Evolutionary conservation across 2,329 filamentous ascomycete species (phyloP).

Genomic region (Harringtonia aguacate): DNA sequence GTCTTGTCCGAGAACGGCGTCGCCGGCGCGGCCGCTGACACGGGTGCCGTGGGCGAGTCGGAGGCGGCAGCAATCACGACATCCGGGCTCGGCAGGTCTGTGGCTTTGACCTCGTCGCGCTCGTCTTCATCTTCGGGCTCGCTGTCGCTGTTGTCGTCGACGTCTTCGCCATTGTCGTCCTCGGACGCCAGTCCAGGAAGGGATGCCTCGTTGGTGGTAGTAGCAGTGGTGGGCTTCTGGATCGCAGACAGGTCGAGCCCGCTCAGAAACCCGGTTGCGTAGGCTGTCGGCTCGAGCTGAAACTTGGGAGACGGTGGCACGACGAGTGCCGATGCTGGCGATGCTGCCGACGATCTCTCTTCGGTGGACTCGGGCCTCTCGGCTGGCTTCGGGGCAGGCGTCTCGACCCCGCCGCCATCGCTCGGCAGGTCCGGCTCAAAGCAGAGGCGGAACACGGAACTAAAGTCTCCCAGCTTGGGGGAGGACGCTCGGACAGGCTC

Average conservation of each 20-base stretch:
- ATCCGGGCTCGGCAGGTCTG: too few relatives aligned
- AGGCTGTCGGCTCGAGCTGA: too few relatives aligned
- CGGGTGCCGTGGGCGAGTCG: slow-evolving; percentile 1
- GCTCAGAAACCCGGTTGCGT: slow-evolving; percentile 4
- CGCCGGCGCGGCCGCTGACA: neutral
- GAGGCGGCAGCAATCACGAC: slow-evolving; percentile 5
- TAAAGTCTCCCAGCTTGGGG: slow-evolving; percentile 10
- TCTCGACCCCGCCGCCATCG: neutral
- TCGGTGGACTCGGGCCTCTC: too few relatives aligned
- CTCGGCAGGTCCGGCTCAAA: neutral
- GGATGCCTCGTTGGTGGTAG: too few relatives aligned
- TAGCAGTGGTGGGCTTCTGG: too few relatives aligned
- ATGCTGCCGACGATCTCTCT: too few relatives aligned
- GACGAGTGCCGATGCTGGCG: too few relatives aligned
- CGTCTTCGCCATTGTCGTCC: neutral
- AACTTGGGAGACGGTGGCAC: too few relatives aligned
- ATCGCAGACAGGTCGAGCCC: slow-evolving; percentile 5
- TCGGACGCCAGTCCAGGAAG: too few relatives aligned
- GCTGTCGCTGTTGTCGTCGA: neutral
- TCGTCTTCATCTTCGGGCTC: neutral
- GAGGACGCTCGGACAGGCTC: too few relatives aligned
- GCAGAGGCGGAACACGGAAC: slow-evolving; percentile 2
- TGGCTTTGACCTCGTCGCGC: neutral
- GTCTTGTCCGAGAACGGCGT: too few relatives aligned
- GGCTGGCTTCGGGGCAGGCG: too few relatives aligned